These are phyloP conservation scores for Collybia mongolica DNA, from an alignment of 768 basidiomycete species.

Conservation along the genomic window DNA sequence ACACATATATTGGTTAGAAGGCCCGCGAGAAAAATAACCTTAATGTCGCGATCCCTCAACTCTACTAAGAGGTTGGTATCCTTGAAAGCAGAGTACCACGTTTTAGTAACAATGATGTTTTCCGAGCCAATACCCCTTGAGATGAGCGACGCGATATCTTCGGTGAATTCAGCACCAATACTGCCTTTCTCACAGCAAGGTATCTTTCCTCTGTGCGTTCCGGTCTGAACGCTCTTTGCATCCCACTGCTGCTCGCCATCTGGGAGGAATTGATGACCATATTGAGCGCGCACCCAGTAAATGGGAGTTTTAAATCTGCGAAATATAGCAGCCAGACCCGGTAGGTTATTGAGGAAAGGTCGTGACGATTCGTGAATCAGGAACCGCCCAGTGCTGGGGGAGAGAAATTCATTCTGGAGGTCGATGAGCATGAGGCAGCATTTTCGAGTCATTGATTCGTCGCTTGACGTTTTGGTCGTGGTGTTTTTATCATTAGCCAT, in stretches of 20 bases:
- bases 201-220: constrained; percentile 21
- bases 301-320: constrained; percentile 12
- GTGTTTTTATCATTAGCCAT: too few relatives aligned
- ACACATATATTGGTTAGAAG: constrained; percentile 25
- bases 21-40: constrained; percentile 19
- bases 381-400: constrained; percentile 16
- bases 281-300: constrained; percentile 23
- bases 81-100: constrained; percentile 25
- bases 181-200: constrained; percentile 22
- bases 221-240: constrained; percentile 9
- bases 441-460: not conserved
- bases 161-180: constrained; percentile 16
- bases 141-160: constrained; percentile 12
- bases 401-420: constrained; percentile 26
- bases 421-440: constrained; percentile 24
- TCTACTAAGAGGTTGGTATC: constrained; percentile 17
- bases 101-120: constrained; percentile 19
- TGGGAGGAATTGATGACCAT: constrained; percentile 1
- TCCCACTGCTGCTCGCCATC: constrained; percentile 4
- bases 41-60: constrained; percentile 14
- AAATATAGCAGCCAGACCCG: constrained; percentile 12
- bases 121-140: constrained; percentile 2
- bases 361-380: constrained; percentile 16
- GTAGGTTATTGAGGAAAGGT: constrained; percentile 16
- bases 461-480: too few relatives aligned